A percentile compares a stretch with the other conserved stretches of the same genome.
Conservation (phyloP, 2,329 filamentous ascomycete species). For the Neofusicoccum kwambonambiense region DNA sequence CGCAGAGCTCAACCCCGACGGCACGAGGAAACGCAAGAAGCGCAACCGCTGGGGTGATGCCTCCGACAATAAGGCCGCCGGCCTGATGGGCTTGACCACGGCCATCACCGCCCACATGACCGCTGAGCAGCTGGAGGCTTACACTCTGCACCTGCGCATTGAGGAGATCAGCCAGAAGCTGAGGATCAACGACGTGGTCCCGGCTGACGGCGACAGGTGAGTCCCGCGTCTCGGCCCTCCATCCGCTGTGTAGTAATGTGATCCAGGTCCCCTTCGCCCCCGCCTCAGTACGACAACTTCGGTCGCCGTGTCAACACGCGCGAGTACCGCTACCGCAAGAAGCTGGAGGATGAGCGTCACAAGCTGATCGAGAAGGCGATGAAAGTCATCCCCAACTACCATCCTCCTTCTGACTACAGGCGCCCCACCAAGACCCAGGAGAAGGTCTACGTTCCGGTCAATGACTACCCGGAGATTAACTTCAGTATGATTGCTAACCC, state of each 20-base stretch:
- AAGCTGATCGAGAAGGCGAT: constrained; percentile 98
- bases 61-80: constrained; percentile 96
- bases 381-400: constrained; percentile 99
- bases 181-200: constrained; percentile 97
- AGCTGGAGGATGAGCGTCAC: constrained; percentile 96
- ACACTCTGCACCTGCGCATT: constrained; percentile 92
- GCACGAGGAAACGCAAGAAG: constrained; percentile 90
- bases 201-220: constrained; percentile 91
- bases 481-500: constrained; percentile 99
- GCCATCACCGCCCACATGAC: constrained; percentile 98
- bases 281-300: constrained; percentile 98
- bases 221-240: constrained; percentile 33
- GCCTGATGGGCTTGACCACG: constrained; percentile 94
- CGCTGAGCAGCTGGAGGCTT: constrained; percentile 95
- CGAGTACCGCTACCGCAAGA: constrained; percentile 97
- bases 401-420: constrained; percentile 96
- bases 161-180: constrained; percentile 99
- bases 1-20: constrained; percentile 57
- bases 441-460: constrained; percentile 99
- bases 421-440: constrained; percentile 99
- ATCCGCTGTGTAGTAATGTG: constrained; percentile 19
- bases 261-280: constrained; percentile 83
- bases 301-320: constrained; percentile 98
- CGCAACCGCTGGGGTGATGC: constrained; percentile 98
- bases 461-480: constrained; percentile 99